Base-by-base conservation (phyloP, 768 basidiomycete species). In the Pleurotus sapidus region DNA sequence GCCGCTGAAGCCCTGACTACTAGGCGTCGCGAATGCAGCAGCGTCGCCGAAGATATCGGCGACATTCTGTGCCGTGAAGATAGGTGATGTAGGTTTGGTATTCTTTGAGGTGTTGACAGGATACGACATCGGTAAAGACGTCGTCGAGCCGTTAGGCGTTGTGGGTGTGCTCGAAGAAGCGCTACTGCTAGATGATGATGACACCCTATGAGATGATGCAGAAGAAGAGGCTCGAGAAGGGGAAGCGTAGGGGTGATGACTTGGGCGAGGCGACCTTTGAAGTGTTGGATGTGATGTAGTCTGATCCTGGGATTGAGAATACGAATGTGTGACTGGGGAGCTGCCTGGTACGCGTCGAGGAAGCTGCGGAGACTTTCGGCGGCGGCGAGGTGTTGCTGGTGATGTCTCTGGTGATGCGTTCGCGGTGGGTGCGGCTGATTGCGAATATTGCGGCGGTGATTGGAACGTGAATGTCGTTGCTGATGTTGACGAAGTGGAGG, bases 321-420 rank as follows among this genome's bases (percentile, higher is more conserved):
- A 55, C 5, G 61, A 57, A 23, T 62, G 64, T 6, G 61, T 37
- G 14, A 57, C 49, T 18, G 60, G 62, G 39, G 48, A 20, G 9
- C 59, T 42, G 11, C 60, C 57, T 8, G 68, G 70, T 1, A 62
- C 58, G n/a, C 70, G 67, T 45, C 55, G 68, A 6, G 69, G 70
- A 46, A 69, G 58, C 8, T 59, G 61, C 15, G 65, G 62, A 20
- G 63, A 50, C 58, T 71, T 69, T 50, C 60, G 59, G 15, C 59
- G 50, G 23, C 46, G 51, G 30, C 30, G 47, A n/a, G 57, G 39
- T 37, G 50, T 23, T 3, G 50, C 25, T 0, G 9, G 8, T 34
- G 30, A 34, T 34, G 30, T 3, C 11, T 34, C 11, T 8, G 30
- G 30, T 34, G 11, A 34, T 34, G 30, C 30, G 30, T 34, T 34